Percentiles rank a stretch among this genome's conserved stretches.
Evolutionary conservation across 257 asterid genomes (phyloP).

Genomic region (Coffea canephora): DNA sequence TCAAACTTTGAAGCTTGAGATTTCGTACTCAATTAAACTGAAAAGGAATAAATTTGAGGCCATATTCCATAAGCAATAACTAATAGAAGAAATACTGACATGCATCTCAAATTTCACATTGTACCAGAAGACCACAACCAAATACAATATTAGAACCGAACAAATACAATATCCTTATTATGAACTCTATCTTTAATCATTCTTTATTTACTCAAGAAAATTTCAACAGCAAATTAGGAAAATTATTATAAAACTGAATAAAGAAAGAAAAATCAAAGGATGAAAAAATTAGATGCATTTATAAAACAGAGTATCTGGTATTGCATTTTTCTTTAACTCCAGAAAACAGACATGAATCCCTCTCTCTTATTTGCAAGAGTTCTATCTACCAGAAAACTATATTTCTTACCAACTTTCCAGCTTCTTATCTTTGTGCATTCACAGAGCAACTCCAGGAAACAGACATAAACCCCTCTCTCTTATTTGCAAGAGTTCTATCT

Average conservation of each 20-base stretch:
- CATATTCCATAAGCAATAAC: not conserved
- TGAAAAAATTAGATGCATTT: too few relatives aligned
- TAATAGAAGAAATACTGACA: not conserved
- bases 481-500: not conserved
- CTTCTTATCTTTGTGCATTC: too few relatives aligned
- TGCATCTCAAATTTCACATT: too few relatives aligned
- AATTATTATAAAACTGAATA: too few relatives aligned
- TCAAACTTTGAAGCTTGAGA: not conserved
- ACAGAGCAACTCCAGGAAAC: too few relatives aligned
- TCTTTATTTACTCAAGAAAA: too few relatives aligned
- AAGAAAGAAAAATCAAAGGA: too few relatives aligned
- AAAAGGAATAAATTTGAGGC: not conserved
- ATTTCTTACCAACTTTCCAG: conserved; percentile 2
- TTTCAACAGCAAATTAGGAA: too few relatives aligned
- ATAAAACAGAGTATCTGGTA: not conserved
- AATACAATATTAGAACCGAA: not conserved
- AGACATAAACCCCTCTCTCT: too few relatives aligned
- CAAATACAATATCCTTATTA: not conserved
- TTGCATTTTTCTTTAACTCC: not conserved
- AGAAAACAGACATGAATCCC: too few relatives aligned
- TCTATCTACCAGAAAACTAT: conserved; percentile 31
- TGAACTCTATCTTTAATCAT: not conserved
- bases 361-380: too few relatives aligned
- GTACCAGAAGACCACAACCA: not conserved
- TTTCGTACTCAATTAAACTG: not conserved